Conservation (phyloP, 2,329 filamentous ascomycete genomes). For the Simplicillium sp. region DNA sequence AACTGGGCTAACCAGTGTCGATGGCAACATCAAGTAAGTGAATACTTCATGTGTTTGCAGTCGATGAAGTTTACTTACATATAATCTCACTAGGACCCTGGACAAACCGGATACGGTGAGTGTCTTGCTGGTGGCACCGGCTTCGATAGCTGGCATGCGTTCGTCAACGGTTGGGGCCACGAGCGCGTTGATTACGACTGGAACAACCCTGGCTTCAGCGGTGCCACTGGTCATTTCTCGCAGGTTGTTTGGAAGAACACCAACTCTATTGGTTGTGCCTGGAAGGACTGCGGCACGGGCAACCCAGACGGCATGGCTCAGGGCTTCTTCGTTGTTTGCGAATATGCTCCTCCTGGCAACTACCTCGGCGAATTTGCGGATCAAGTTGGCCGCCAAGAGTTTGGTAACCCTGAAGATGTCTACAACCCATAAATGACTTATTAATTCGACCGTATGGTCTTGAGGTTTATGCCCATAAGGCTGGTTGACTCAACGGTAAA, state of each 20-base stretch:
- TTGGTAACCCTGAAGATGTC: too few species aligned
- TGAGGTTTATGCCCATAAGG: too few species aligned
- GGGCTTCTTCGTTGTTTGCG: slow-evolving; percentile 9
- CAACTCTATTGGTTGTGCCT: slow-evolving; percentile 15
- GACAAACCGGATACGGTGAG: slow-evolving; percentile 3
- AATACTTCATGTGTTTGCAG: neutral
- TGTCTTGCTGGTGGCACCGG: slow-evolving; percentile 3
- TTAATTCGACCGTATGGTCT: too few species aligned
- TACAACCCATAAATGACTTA: too few species aligned
- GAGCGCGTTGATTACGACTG: slow-evolving; percentile 9
- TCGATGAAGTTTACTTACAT: neutral
- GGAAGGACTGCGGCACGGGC: slow-evolving; percentile 5
- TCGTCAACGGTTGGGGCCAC: slow-evolving; percentile 8
- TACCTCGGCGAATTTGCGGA: neutral
- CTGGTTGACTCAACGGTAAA: too few species aligned
- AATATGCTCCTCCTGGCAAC: slow-evolving; percentile 8
- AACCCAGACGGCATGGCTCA: neutral
- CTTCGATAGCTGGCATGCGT: slow-evolving; percentile 1
- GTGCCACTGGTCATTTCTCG: slow-evolving; percentile 15
- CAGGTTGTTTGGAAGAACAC: slow-evolving; percentile 20
- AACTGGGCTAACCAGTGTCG: slow-evolving; percentile 53
- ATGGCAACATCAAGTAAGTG: slow-evolving; percentile 45
- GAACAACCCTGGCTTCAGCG: slow-evolving; percentile 2
- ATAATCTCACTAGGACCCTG: too few species aligned
- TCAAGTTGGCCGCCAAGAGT: too few species aligned